phyloP scores from a whole-genome alignment of 2,329 filamentous ascomycete genomes.

The Nothophaeocryptopus gaeumannii region DNA sequence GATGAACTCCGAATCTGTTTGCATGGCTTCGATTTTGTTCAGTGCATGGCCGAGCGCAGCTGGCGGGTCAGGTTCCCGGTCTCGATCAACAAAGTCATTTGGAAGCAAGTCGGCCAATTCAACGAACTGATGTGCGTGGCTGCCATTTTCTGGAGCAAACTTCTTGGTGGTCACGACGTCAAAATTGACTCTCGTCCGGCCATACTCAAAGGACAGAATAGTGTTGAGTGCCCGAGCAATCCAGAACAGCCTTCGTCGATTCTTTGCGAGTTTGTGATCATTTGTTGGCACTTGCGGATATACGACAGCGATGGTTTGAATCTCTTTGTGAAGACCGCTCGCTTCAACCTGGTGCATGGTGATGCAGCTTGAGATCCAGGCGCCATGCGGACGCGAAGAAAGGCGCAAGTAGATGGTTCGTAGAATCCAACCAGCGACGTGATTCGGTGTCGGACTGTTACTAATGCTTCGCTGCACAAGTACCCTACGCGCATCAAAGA shows the following conservation, averaged over 20 bases:
- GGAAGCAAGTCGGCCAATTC: constrained; percentile 35
- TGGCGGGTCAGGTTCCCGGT: constrained; percentile 36
- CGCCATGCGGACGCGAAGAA: constrained; percentile 51
- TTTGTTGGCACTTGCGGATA: constrained; percentile 29
- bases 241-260: constrained; percentile 40
- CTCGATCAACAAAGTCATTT: constrained; percentile 35
- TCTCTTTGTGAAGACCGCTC: constrained; percentile 48
- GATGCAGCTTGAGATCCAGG: constrained; percentile 58
- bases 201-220: constrained; percentile 59
- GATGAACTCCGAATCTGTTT: constrained; percentile 37
- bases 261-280: constrained; percentile 34
- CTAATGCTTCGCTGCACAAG: constrained; percentile 35
- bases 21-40: constrained; percentile 33
- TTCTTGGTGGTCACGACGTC: constrained; percentile 44
- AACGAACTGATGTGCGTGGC: constrained; percentile 32
- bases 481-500: constrained; percentile 46
- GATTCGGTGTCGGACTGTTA: constrained; percentile 35
- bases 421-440: constrained; percentile 52
- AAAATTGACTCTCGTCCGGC: constrained; percentile 52
- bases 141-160: constrained; percentile 30
- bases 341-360: constrained; percentile 61
- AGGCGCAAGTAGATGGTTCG: constrained; percentile 55
- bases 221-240: constrained; percentile 57
- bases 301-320: constrained; percentile 35
- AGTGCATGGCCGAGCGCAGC: constrained; percentile 33